These are phyloP conservation scores for Spergularia azorica DNA, from an alignment of 179 eudicot species.

Conservation along the genomic window DNA sequence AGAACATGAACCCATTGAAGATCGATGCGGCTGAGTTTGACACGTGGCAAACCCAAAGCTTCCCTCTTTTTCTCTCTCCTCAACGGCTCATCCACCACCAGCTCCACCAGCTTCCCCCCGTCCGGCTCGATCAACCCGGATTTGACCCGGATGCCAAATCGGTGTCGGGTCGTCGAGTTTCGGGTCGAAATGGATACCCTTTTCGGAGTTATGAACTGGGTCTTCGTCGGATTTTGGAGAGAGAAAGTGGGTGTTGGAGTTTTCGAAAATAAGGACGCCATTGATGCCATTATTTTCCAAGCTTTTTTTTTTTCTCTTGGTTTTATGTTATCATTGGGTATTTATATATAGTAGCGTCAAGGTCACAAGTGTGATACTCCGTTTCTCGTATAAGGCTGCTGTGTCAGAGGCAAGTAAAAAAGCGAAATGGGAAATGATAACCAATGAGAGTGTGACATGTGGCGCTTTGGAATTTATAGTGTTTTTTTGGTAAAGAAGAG, in stretches of 20 bases:
- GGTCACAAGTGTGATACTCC: background rate
- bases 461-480: background rate
- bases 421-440: background rate
- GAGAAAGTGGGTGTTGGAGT: conserved; percentile 34
- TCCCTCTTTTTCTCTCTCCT: conserved; percentile 38
- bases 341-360: background rate
- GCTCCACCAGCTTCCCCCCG: conserved; percentile 72
- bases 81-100: conserved; percentile 42
- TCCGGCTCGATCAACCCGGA: conserved; percentile 74
- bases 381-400: background rate
- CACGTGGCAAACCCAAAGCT: conserved; percentile 41
- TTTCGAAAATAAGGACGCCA: conserved; percentile 48
- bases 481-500: background rate
- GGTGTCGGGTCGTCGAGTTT: background rate
- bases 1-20: conserved; percentile 89
- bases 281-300: conserved; percentile 47
- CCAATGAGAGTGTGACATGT: background rate
- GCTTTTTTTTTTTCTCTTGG: background rate
- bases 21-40: conserved; percentile 60
- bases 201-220: conserved; percentile 23
- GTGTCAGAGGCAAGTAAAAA: background rate
- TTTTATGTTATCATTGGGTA: background rate
- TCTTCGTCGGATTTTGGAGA: conserved; percentile 19
- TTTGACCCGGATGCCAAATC: conserved; percentile 25
- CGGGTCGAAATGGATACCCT: conserved; percentile 17